These are phyloP conservation scores for Magnolia changhungtana DNA, from an alignment of 164 flowering plant species.

Conservation along the genomic window DNA sequence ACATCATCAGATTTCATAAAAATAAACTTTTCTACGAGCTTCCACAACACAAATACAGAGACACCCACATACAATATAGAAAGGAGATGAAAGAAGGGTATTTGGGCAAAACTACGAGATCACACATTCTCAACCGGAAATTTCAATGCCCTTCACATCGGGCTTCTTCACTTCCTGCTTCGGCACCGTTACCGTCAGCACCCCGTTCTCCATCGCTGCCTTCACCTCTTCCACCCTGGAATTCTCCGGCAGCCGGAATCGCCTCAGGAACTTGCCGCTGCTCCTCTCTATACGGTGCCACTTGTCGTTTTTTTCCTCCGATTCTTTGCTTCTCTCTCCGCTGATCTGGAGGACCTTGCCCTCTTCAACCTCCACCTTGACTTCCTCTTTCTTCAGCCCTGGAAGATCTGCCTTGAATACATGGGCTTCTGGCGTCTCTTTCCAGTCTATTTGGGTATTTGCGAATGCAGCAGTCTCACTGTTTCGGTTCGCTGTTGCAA, in stretches of 20 bases:
- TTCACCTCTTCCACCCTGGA: conserved; percentile 25
- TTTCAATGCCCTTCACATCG: conserved; percentile 22
- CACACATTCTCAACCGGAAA: conserved; percentile 16
- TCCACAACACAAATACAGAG: too few relatives aligned
- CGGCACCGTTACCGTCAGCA: conserved; percentile 32
- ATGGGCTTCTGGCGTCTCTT: conserved; percentile 35
- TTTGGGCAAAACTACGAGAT: background rate
- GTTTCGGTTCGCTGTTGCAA: background rate
- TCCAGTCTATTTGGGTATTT: conserved; percentile 30
- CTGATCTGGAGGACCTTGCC: conserved; percentile 31
- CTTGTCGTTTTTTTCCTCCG: conserved; percentile 30
- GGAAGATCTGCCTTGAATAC: conserved; percentile 37
- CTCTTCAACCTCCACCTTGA: conserved; percentile 36
- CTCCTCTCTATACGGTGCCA: conserved; percentile 31
- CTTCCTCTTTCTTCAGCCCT: conserved; percentile 33
- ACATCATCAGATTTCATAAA: too few relatives aligned
- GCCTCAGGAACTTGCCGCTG: conserved; percentile 28
- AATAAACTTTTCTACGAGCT: too few relatives aligned
- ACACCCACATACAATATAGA: too few relatives aligned
- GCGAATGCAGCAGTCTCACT: conserved; percentile 21
- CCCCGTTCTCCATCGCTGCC: conserved; percentile 33
- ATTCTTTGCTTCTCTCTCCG: conserved; percentile 29
- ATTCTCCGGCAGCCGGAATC: conserved; percentile 35
- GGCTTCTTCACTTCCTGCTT: conserved; percentile 27
- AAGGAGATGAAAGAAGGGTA: too few relatives aligned